Evolutionary conservation across 2,329 filamentous ascomycete genomes (phyloP).

Genomic region (Colletotrichum godetiae): DNA sequence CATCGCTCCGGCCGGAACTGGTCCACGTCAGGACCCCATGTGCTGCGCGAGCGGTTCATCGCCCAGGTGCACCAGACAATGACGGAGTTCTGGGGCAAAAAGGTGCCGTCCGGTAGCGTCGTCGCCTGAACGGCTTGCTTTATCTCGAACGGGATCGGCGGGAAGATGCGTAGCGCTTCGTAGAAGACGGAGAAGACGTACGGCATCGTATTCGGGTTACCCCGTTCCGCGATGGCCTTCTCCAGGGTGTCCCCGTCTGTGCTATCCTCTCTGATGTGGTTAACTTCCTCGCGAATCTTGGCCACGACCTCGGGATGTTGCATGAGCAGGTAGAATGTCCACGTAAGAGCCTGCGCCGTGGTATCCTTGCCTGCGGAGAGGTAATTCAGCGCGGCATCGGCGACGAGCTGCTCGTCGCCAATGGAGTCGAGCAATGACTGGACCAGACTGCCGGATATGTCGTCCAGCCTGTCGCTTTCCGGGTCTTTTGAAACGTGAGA

Average conservation of each 20-base stretch:
- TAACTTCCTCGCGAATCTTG: slow-evolving; percentile 57
- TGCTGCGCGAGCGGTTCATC: slow-evolving; percentile 67
- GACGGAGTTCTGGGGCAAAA: slow-evolving; percentile 63
- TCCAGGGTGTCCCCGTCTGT: slow-evolving; percentile 20
- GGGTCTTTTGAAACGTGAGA: background rate
- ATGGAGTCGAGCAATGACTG: slow-evolving; percentile 70
- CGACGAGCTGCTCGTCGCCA: slow-evolving; percentile 64
- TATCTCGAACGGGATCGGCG: slow-evolving; percentile 74
- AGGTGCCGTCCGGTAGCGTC: slow-evolving; percentile 70
- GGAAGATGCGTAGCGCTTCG: slow-evolving; percentile 70
- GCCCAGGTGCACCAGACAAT: slow-evolving; percentile 74
- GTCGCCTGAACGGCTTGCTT: slow-evolving; percentile 66
- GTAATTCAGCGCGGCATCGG: slow-evolving; percentile 74
- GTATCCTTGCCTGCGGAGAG: slow-evolving; percentile 74
- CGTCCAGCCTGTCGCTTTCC: slow-evolving; percentile 45
- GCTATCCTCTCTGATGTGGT: slow-evolving; percentile 24
- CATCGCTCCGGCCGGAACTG: slow-evolving; percentile 68
- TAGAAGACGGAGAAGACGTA: slow-evolving; percentile 72
- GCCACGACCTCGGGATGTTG: slow-evolving; percentile 54
- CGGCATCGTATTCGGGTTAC: slow-evolving; percentile 57
- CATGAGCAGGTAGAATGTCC: slow-evolving; percentile 72
- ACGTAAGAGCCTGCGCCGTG: slow-evolving; percentile 72
- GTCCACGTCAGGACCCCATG: slow-evolving; percentile 68
- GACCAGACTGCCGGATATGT: slow-evolving; percentile 66
- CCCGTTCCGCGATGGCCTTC: slow-evolving; percentile 43